Base-by-base conservation (phyloP, 164 flowering plant genomes). In the Dillenia suffruticosa region DNA sequence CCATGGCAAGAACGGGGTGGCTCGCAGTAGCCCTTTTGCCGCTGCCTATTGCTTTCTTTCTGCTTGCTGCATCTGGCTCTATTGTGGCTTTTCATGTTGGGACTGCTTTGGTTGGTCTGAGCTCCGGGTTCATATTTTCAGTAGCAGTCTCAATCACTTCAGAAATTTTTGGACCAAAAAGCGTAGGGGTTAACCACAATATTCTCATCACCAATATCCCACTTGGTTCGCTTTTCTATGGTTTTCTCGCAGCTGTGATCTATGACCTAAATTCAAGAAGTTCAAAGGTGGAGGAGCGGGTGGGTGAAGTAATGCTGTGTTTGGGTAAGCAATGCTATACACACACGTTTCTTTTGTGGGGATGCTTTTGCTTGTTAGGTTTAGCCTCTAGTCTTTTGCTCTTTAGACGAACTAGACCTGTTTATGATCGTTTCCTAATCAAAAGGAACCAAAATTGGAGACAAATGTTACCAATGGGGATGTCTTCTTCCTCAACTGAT, bases 61-160 rank as follows among this genome's bases (percentile, higher is more conserved):
- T 84, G 66, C 85, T 90, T 0, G 77, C 86, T 1, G 66, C 70
- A 15, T 76, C 81, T 19, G 74, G 77, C 14, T 65, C 76, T 47
- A 52, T 45, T 2, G 0, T 44, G 15, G 76, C 82, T n/a, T 49
- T 93, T 59, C 73, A 78, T 4, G 65, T 57, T 0, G 84, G 85
- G 43, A 94, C 99, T 1, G 91, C 93, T 0, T 59, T 94, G 5
- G 80, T 91, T 0, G 97, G 96, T 0, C 63, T 89, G 57, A 91
- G 96, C 76, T 91, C 99, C 0, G 97, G 99, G 8, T 94, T 94
- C 84, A 86, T 94, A 58, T 89, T 91, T 58, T 91, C 99, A 0
- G 96, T 96, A 0, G 95, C 99, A 0, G 97, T 89, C 12, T 91
- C 99, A 3, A 70, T 94, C 45, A 94, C 97, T 12, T 86, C 99